Conservation (phyloP, 177 flowering plant species). For the Vitis hybrid region DNA sequence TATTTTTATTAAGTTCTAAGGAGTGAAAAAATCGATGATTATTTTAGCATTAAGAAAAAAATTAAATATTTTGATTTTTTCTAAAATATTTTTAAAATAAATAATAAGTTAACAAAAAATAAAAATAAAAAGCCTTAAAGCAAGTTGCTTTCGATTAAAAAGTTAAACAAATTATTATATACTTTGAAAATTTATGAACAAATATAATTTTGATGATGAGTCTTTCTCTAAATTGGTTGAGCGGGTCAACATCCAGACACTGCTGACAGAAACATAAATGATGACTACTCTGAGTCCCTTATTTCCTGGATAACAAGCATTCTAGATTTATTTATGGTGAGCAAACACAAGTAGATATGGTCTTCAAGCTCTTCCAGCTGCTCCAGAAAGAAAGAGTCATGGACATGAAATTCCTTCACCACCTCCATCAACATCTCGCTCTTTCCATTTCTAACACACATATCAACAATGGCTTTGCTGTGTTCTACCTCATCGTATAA, state of each 20-base stretch:
- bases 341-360: conserved; percentile 61
- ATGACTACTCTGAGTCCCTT: neutral
- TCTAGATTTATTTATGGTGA: conserved; percentile 73
- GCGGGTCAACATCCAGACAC: too few relatives aligned
- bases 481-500: conserved; percentile 69
- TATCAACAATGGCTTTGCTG: conserved; percentile 35
- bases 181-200: neutral
- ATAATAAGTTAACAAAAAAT: too few relatives aligned
- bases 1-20: too few relatives aligned
- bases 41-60: too few relatives aligned
- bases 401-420: conserved; percentile 48
- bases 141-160: too few relatives aligned
- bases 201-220: neutral
- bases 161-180: too few relatives aligned
- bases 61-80: too few relatives aligned
- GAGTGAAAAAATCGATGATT: too few relatives aligned
- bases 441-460: conserved; percentile 46
- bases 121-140: too few relatives aligned
- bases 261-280: too few relatives aligned
- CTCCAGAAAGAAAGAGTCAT: conserved; percentile 52
- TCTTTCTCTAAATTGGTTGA: too few relatives aligned
- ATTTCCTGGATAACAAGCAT: conserved; percentile 51
- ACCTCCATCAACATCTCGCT: conserved; percentile 51
- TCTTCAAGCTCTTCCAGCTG: conserved; percentile 75
- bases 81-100: too few relatives aligned